Conservation (phyloP, 2,329 filamentous ascomycete genomes). For the Nannizzia gypsea region DNA sequence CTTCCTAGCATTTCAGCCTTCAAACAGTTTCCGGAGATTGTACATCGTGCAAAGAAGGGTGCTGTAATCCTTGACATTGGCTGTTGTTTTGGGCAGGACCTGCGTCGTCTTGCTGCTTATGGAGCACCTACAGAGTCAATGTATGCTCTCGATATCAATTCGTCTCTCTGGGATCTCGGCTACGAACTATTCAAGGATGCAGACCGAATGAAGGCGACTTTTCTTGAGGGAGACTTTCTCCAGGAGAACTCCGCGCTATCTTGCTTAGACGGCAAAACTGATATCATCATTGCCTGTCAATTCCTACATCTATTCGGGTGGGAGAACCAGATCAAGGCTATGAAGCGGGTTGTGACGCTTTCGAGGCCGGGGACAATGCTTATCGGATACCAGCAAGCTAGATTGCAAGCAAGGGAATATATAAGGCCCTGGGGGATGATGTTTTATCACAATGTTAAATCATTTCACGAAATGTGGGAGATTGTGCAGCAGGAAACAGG, state of each 20-base stretch:
- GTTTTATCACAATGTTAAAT: slow-evolving; percentile 4
- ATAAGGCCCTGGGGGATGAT: slow-evolving; percentile 6
- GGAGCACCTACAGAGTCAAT: slow-evolving; percentile 40
- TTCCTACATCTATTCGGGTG: slow-evolving; percentile 35
- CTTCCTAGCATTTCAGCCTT: slow-evolving; percentile 3
- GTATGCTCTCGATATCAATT: slow-evolving; percentile 41
- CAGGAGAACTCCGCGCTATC: slow-evolving; percentile 18
- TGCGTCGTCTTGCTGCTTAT: slow-evolving; percentile 41
- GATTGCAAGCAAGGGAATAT: not conserved
- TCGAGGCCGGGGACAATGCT: not conserved
- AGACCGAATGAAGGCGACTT: slow-evolving; percentile 35
- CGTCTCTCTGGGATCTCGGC: slow-evolving; percentile 45
- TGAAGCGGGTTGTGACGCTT: not conserved
- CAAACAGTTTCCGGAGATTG: slow-evolving; percentile 8
- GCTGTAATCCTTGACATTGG: slow-evolving; percentile 38
- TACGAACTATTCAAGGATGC: slow-evolving; percentile 54
- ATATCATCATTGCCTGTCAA: slow-evolving; percentile 31
- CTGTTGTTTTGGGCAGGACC: slow-evolving; percentile 41
- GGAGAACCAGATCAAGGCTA: slow-evolving; percentile 17
- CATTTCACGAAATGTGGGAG: slow-evolving; percentile 1
- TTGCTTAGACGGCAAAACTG: slow-evolving; percentile 22
- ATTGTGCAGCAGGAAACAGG: slow-evolving; percentile 3
- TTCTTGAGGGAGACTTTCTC: slow-evolving; percentile 39
- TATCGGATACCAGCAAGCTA: slow-evolving; percentile 4
- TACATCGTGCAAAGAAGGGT: slow-evolving; percentile 6